A percentile compares a stretch with the other conserved stretches of the same genome.
phyloP scores from a whole-genome alignment of 306 rosid genomes.

The Echinosophora koreensis region DNA sequence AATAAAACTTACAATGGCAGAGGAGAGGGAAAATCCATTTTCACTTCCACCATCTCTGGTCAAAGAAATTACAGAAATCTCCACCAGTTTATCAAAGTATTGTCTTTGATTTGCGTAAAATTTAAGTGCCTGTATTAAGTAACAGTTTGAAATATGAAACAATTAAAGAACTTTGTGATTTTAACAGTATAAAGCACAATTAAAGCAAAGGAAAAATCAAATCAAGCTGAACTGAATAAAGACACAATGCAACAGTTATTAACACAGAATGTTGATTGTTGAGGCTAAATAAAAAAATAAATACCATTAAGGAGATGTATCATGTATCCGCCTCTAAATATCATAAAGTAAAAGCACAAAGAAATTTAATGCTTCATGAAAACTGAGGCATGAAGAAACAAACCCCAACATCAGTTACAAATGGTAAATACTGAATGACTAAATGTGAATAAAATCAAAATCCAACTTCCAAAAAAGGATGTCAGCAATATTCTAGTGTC shows the following conservation, averaged over 20 bases:
- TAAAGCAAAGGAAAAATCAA: slow-evolving; percentile 28
- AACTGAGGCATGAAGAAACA: not conserved
- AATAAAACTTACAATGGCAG: slow-evolving; percentile 68
- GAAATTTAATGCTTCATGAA: not conserved
- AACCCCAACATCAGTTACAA: not conserved
- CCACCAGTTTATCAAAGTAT: slow-evolving; percentile 77
- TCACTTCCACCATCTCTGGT: slow-evolving; percentile 80
- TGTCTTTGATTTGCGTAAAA: slow-evolving; percentile 65
- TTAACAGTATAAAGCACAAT: slow-evolving; percentile 29
- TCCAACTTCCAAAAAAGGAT: not conserved
- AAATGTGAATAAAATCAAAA: slow-evolving; percentile 3
- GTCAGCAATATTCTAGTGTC: not conserved
- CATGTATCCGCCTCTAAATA: slow-evolving; percentile 7
- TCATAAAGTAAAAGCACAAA: slow-evolving; percentile 24
- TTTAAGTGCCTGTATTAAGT: slow-evolving; percentile 73
- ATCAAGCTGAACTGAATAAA: slow-evolving; percentile 19
- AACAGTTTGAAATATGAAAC: slow-evolving; percentile 31
- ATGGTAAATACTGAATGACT: not conserved
- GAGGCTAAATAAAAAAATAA: not conserved
- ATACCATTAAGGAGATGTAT: not conserved
- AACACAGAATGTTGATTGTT: not conserved
- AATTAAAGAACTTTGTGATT: not conserved
- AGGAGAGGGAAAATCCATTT: slow-evolving; percentile 80
- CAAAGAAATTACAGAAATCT: slow-evolving; percentile 67
- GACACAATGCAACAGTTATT: slow-evolving; percentile 31